phyloP scores from a whole-genome alignment of 164 flowering plant species.

The Stephania cephalantha region DNA sequence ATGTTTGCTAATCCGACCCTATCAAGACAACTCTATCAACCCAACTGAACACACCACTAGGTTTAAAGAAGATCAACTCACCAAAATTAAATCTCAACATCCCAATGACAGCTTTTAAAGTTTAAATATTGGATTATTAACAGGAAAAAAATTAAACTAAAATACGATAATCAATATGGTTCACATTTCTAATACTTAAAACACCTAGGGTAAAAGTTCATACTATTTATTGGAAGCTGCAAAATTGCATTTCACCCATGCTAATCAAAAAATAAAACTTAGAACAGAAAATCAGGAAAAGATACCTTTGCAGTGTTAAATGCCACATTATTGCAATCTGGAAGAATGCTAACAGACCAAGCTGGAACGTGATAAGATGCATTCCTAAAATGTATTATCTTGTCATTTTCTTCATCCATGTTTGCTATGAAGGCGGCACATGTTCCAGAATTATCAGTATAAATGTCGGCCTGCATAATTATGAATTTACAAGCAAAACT shows the following conservation, averaged over 20 bases:
- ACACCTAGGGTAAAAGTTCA: background rate
- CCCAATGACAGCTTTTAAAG: background rate
- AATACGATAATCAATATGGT: background rate
- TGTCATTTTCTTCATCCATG: conserved; percentile 68
- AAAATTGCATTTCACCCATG: background rate
- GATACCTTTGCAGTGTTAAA: conserved; percentile 86
- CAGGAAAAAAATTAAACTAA: background rate
- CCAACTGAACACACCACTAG: background rate
- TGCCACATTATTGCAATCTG: conserved; percentile 88
- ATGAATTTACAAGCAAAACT: conserved; percentile 9
- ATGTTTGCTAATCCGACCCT: too few species aligned
- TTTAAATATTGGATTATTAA: background rate
- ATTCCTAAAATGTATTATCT: conserved; percentile 52
- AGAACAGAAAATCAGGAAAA: background rate
- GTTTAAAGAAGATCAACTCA: background rate
- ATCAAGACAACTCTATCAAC: background rate
- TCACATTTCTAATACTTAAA: background rate
- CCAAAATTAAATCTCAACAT: background rate
- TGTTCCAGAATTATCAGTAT: conserved; percentile 56
- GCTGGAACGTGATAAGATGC: conserved; percentile 77
- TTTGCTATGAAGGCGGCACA: conserved; percentile 91
- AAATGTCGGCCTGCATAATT: conserved; percentile 68
- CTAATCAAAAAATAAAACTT: background rate
- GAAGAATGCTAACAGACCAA: conserved; percentile 98
- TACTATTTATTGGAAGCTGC: background rate